Conservation (phyloP, 2,329 filamentous ascomycete genomes). For the Apiospora malaysiana region DNA sequence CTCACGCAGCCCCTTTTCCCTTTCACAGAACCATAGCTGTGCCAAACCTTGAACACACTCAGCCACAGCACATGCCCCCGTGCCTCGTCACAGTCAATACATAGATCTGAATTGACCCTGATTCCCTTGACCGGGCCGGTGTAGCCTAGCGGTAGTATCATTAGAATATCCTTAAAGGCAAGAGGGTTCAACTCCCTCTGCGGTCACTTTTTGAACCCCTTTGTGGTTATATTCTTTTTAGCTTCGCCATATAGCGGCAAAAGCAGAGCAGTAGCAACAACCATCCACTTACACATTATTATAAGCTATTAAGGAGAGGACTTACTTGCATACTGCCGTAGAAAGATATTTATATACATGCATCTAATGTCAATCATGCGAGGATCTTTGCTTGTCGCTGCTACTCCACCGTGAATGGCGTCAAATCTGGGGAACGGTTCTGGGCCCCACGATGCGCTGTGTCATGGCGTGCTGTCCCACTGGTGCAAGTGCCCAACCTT, state of each 20-base stretch:
- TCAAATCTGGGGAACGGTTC: conserved; percentile 2
- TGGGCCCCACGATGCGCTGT: neutral
- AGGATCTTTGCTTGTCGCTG: conserved; percentile 14
- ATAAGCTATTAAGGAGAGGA: neutral
- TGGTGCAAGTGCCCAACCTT: neutral
- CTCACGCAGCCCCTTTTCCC: neutral
- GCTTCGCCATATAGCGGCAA: no score
- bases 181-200: neutral
- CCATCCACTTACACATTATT: no score
- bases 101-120: no score
- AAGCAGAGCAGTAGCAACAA: no score
- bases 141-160: no score
- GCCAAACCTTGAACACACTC: no score
- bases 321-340: neutral
- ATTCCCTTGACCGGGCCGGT: neutral
- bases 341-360: neutral
- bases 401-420: neutral
- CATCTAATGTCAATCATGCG: neutral
- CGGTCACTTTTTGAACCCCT: neutral
- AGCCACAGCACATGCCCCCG: no score
- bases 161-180: neutral
- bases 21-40: no score
- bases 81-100: no score
- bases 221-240: no score
- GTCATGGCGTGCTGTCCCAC: neutral